Evolutionary conservation across 768 basidiomycete genomes (phyloP).

Genomic region (Favolaschia claudopus): DNA sequence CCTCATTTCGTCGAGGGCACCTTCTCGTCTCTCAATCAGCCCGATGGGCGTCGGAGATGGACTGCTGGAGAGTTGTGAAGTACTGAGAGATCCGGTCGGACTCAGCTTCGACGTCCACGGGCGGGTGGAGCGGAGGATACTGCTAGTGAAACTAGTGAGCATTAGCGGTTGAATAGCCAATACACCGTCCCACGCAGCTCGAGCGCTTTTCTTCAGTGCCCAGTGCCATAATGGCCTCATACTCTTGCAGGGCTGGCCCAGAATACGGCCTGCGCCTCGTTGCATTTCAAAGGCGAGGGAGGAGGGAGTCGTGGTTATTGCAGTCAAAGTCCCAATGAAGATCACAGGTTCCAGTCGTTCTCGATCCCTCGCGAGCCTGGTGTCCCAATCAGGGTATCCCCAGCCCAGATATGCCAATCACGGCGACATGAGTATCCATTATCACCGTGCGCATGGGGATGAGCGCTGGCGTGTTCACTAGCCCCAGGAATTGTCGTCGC

Average conservation of each 20-base stretch:
- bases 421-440: too few species aligned
- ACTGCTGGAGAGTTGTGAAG: too few species aligned
- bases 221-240: background rate
- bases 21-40: too few species aligned
- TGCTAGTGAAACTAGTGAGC: background rate
- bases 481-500: background rate
- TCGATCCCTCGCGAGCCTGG: too few species aligned
- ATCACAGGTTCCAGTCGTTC: background rate
- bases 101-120: too few species aligned
- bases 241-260: rapidly evolving
- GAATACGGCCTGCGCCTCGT: background rate
- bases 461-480: background rate
- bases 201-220: background rate
- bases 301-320: background rate
- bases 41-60: too few species aligned
- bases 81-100: too few species aligned
- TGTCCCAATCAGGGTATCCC: too few species aligned
- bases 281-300: background rate
- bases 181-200: background rate
- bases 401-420: too few species aligned
- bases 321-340: background rate
- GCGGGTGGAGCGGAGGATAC: background rate
- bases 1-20: too few species aligned
- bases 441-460: background rate
- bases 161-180: background rate